Conservation (phyloP, 2,329 filamentous ascomycete species). For the Stylonectria norvegica region DNA sequence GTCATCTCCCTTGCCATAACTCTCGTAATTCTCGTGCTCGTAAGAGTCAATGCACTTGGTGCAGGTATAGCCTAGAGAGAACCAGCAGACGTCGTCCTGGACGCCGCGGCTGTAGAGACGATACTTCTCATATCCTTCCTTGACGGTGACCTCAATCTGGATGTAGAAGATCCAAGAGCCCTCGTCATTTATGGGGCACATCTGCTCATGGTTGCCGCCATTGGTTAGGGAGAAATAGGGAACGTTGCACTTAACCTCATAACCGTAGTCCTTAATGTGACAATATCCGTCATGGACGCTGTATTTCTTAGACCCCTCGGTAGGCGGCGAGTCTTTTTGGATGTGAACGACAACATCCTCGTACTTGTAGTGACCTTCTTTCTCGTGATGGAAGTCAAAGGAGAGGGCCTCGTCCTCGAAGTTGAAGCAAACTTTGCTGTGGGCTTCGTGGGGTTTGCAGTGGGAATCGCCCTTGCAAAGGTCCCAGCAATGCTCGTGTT, state of each 20-base stretch:
- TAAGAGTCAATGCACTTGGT: neutral
- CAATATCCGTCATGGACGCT: conserved; percentile 23
- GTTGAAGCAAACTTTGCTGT: conserved; percentile 23
- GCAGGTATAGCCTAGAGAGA: conserved; percentile 27
- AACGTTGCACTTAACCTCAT: conserved; percentile 24
- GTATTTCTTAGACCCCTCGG: conserved; percentile 19
- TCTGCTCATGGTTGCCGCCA: conserved; percentile 21
- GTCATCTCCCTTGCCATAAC: neutral
- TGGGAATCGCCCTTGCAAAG: conserved; percentile 19
- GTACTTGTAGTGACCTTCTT: conserved; percentile 26
- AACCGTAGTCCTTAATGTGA: conserved; percentile 16
- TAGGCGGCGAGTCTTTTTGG: conserved; percentile 20
- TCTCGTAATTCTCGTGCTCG: neutral
- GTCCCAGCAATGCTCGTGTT: conserved; percentile 22
- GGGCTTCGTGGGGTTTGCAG: conserved; percentile 21
- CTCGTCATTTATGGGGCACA: conserved; percentile 24
- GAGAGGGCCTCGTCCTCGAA: conserved; percentile 25
- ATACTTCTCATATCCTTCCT: conserved; percentile 21
- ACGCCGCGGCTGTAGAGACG: conserved; percentile 23
- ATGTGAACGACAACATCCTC: conserved; percentile 24
- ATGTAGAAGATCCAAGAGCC: conserved; percentile 29
- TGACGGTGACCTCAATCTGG: conserved; percentile 23
- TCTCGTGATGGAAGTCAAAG: conserved; percentile 23
- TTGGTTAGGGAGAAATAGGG: conserved; percentile 24
- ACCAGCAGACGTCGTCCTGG: conserved; percentile 22